These are phyloP conservation scores for Ceratocystis harringtonii DNA, from an alignment of 2,329 filamentous ascomycete genomes.

Conservation along the genomic window DNA sequence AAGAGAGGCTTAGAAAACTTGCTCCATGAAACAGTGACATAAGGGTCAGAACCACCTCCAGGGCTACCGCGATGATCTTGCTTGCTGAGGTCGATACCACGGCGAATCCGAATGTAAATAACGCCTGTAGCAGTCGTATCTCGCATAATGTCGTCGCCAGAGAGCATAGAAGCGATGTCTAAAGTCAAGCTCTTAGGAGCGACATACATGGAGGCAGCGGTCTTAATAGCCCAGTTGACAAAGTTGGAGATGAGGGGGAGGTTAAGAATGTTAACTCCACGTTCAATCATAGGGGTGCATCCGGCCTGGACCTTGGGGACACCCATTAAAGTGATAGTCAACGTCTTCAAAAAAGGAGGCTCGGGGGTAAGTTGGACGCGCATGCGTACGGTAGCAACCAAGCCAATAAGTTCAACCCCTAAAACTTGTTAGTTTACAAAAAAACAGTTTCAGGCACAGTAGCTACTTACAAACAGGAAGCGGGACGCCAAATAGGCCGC, in stretches of 20 bases:
- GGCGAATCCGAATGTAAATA: conserved; percentile 85
- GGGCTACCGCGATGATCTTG: conserved; percentile 71
- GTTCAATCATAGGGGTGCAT: conserved; percentile 84
- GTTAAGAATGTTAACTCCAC: conserved; percentile 80
- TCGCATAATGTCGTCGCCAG: conserved; percentile 84
- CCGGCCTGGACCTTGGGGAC: conserved; percentile 77
- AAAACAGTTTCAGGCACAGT: not conserved
- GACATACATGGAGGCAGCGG: conserved; percentile 79
- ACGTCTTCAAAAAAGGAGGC: conserved; percentile 77
- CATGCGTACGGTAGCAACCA: conserved; percentile 78
- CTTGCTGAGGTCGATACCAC: conserved; percentile 75
- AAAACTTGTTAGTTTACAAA: conserved; percentile 17
- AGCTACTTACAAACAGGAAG: conserved; percentile 52
- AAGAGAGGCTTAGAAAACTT: conserved; percentile 98
- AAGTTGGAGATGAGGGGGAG: conserved; percentile 89
- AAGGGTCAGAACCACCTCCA: conserved; percentile 83
- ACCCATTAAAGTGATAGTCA: conserved; percentile 91
- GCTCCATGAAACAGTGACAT: conserved; percentile 87
- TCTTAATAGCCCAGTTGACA: conserved; percentile 84
- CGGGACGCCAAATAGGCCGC: conserved; percentile 76
- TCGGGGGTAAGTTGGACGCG: conserved; percentile 77
- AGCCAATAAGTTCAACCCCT: conserved; percentile 69
- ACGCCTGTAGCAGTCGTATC: conserved; percentile 74
- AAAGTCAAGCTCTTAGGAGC: conserved; percentile 89
- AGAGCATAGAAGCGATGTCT: conserved; percentile 77